Percentiles rank a stretch among this genome's conserved stretches.
Conservation (phyloP, 306 rosid genomes). For the Crotalaria pallida region DNA sequence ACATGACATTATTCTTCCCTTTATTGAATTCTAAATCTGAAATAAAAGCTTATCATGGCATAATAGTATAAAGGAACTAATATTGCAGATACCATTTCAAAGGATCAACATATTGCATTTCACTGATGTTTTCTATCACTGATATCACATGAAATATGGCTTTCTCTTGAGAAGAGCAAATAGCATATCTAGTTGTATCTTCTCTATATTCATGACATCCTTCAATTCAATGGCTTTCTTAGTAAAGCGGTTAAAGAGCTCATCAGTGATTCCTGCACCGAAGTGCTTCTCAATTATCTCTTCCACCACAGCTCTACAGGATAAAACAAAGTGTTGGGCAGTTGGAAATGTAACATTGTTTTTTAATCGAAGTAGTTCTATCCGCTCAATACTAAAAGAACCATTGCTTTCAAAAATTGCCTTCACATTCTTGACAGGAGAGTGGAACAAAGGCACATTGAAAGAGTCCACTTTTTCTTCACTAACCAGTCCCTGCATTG, state of each 20-base stretch:
- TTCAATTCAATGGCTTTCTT: conserved; percentile 9
- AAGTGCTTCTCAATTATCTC: conserved; percentile 16
- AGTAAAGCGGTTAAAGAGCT: conserved; percentile 20
- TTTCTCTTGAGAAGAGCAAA: conserved; percentile 17
- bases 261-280: conserved; percentile 16
- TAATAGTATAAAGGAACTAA: too few species aligned
- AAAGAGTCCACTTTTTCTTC: conserved; percentile 14
- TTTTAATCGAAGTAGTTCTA: not conserved
- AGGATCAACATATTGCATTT: not conserved
- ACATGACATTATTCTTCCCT: too few species aligned
- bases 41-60: too few species aligned
- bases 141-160: not conserved
- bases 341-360: not conserved
- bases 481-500: conserved; percentile 13
- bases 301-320: not conserved
- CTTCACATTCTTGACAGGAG: not conserved
- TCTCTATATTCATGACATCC: not conserved
- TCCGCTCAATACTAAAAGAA: not conserved
- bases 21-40: too few species aligned
- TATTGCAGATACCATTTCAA: too few species aligned
- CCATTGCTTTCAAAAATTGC: not conserved
- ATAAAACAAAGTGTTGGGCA: not conserved
- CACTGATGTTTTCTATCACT: too few species aligned
- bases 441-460: conserved; percentile 15
- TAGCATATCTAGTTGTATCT: not conserved